Evolutionary conservation across 208 protist genomes (phyloP).

Genomic region (Kentomonas sorsogonicus): DNA sequence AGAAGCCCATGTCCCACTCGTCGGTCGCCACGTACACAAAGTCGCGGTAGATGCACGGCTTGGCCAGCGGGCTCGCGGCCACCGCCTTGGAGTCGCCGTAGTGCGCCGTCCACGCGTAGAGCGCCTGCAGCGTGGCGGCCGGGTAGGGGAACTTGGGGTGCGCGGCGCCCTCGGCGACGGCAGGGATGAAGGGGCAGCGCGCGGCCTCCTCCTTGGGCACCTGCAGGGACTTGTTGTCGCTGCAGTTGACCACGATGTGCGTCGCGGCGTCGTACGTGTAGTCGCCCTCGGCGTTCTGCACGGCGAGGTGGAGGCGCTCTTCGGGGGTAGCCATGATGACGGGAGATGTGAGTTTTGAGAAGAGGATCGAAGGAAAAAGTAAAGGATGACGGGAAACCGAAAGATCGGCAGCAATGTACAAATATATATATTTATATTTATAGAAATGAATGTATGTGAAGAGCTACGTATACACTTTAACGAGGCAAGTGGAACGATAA

Average conservation of each 20-base stretch:
- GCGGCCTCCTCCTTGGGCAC: constrained; percentile 28
- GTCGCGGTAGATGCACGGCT: constrained; percentile 69
- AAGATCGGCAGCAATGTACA: neutral
- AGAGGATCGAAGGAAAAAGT: no score
- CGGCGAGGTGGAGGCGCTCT: no score
- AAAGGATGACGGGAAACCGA: neutral
- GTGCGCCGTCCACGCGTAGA: constrained; percentile 51
- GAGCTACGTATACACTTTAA: neutral
- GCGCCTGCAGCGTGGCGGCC: constrained; percentile 43
- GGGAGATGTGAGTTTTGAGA: no score
- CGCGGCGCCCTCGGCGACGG: constrained; percentile 18
- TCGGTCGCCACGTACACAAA: constrained; percentile 51
- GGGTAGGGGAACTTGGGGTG: constrained; percentile 53
- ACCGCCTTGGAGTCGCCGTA: constrained; percentile 51
- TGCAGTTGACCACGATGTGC: constrained; percentile 42
- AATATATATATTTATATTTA: neutral
- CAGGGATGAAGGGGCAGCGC: constrained; percentile 46
- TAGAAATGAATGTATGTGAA: neutral
- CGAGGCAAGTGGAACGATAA: neutral
- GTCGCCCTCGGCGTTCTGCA: constrained; percentile 28
- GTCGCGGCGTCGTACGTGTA: constrained; percentile 23
- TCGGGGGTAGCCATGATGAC: no score
- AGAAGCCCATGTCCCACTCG: constrained; percentile 70
- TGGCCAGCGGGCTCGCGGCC: constrained; percentile 37
- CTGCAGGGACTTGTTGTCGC: constrained; percentile 49